Conservation (phyloP, 2,329 filamentous ascomycete species). For the Aspergillus hortae region DNA sequence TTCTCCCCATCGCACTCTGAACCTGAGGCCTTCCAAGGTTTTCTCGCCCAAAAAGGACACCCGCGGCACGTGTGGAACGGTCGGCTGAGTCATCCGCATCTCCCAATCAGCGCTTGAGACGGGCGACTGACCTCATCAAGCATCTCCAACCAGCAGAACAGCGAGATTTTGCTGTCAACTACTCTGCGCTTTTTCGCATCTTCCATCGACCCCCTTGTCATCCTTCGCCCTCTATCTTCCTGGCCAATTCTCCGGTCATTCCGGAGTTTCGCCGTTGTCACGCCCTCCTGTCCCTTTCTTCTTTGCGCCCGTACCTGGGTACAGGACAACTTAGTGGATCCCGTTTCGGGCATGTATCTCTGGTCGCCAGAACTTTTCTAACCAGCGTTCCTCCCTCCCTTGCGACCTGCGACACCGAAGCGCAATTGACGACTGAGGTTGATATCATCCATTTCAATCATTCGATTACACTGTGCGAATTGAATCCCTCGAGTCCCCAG, state of each 20-base stretch:
- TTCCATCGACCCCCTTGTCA: conserved; percentile 6
- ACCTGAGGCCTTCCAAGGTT: not conserved
- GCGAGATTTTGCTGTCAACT: conserved; percentile 13
- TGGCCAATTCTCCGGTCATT: not conserved
- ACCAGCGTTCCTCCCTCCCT: too few species aligned
- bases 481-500: not conserved
- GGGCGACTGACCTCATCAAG: conserved; percentile 25
- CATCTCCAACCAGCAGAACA: conserved; percentile 11
- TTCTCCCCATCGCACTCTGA: too few species aligned
- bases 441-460: not conserved
- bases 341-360: too few species aligned
- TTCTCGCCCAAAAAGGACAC: not conserved
- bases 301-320: too few species aligned
- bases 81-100: conserved; percentile 18
- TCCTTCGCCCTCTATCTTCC: not conserved
- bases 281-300: too few species aligned
- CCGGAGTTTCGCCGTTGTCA: too few species aligned
- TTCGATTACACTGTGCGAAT: not conserved
- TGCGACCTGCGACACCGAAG: too few species aligned
- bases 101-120: conserved; percentile 15
- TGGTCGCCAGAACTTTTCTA: too few species aligned
- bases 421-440: too few species aligned
- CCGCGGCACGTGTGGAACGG: conserved; percentile 1
- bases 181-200: conserved; percentile 4
- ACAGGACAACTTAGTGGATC: too few species aligned